phyloP scores from a whole-genome alignment of 2,329 filamentous ascomycete genomes.

The Neurospora sp. region DNA sequence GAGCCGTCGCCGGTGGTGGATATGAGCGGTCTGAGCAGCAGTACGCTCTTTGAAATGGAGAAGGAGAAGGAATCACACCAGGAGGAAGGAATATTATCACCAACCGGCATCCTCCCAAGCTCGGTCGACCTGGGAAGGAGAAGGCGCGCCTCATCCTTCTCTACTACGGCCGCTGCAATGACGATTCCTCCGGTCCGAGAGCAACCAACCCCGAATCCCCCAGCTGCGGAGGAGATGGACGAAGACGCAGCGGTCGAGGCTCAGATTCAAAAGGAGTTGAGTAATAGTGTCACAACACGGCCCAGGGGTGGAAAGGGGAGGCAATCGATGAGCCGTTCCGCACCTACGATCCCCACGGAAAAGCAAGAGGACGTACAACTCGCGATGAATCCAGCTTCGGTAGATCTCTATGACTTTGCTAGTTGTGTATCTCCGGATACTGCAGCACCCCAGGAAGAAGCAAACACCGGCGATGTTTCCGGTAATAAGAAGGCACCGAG shows the following conservation, averaged over 20 bases:
- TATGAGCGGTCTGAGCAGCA: conserved; percentile 8
- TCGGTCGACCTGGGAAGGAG: neutral
- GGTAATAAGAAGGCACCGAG: conserved; percentile 20
- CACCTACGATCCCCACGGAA: neutral
- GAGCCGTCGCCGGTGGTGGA: conserved; percentile 12
- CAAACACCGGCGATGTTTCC: conserved; percentile 20
- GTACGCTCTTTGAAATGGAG: neutral
- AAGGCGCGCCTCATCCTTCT: neutral
- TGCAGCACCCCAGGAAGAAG: conserved; percentile 3
- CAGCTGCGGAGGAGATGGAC: neutral
- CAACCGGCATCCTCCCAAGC: neutral
- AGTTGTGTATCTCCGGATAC: conserved; percentile 31
- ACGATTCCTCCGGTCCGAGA: neutral
- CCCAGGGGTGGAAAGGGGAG: neutral
- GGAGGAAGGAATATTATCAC: neutral
- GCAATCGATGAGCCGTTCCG: neutral
- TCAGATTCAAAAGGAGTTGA: neutral
- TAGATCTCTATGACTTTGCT: conserved; percentile 47
- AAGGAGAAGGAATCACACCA: conserved; percentile 23
- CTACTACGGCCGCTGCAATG: neutral
- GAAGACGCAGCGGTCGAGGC: neutral
- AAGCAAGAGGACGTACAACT: neutral
- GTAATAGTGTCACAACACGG: neutral
- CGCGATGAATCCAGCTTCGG: neutral
- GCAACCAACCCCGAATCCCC: neutral